Base-by-base conservation (phyloP, 2,329 filamentous ascomycete species). In the Orbilia oligospora region DNA sequence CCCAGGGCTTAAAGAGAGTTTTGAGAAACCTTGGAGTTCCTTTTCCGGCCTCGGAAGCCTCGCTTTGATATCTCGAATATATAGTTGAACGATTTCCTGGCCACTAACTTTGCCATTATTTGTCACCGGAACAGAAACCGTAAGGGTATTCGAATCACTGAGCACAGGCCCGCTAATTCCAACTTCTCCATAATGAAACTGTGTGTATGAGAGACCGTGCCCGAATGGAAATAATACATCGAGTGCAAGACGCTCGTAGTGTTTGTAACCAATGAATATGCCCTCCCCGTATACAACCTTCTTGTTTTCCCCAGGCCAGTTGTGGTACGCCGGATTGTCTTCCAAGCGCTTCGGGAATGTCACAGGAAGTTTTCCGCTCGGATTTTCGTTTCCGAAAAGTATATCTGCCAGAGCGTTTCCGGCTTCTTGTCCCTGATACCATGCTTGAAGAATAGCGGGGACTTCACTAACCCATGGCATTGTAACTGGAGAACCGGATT, bases 281-380 rank as follows among this genome's bases (percentile, higher is more conserved):
- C 91, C 91, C 83, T 94, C 92, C 66, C 90, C 91, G 82, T 93
- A 93, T 0, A 91, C 83, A 0, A 91, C 90, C 80, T 89, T 87
- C 56, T 88, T 84, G 83, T 92, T 91, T 84, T 93, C 91, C 67
- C 90, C 90, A 0, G 90, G 90, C 89, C 91, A 93, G 83, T 91
- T 93, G 83, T 91, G 88, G 84, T 89, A 92, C 0, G 91, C 90
- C 0, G 91, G 91, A 22, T 91, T 90, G 80, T 92, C 90, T 82
- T 91, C 87, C 20, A 90, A 85, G 6, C 86, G 84, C 64, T 85
- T 87, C 5, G 92, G 91, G 84, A 92, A 93, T 0, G 91, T 92
- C 80, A 90, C 88, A 8, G 91, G 90, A 8, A 92, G 87, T 82
- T 92, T 92, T 4, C 91, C 91, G 77, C 89, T 90, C 0, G 91